These are phyloP conservation scores for Cercospora zeae-maydis DNA, from an alignment of 2,329 filamentous ascomycete species.

Conservation along the genomic window DNA sequence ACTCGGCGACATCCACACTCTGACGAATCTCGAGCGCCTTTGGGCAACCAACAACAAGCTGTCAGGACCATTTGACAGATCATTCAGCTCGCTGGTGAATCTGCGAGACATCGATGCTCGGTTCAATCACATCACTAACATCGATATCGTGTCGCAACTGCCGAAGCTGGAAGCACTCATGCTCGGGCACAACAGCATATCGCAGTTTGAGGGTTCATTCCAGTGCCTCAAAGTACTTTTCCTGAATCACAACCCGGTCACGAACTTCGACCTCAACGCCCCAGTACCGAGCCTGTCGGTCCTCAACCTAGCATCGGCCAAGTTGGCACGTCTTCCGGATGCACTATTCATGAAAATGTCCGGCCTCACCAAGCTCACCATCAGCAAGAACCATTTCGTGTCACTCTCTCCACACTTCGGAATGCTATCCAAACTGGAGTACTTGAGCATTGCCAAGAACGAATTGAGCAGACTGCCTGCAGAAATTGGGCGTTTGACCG, in stretches of 20 bases:
- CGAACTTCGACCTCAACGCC: slow-evolving; percentile 78
- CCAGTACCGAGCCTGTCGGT: slow-evolving; percentile 77
- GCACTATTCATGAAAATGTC: slow-evolving; percentile 82
- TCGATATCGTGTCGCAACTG: slow-evolving; percentile 79
- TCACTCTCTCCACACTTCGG: slow-evolving; percentile 83
- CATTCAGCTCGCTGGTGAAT: slow-evolving; percentile 68
- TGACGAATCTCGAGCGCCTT: slow-evolving; percentile 78
- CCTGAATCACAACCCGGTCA: slow-evolving; percentile 92
- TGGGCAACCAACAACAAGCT: slow-evolving; percentile 95
- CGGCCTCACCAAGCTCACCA: slow-evolving; percentile 78
- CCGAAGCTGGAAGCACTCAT: slow-evolving; percentile 84
- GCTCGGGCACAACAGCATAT: slow-evolving; percentile 89
- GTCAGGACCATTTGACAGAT: slow-evolving; percentile 64
- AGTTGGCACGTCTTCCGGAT: slow-evolving; percentile 82
- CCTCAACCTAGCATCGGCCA: slow-evolving; percentile 85
- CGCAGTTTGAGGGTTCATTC: slow-evolving; percentile 86
- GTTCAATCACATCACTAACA: slow-evolving; percentile 84
- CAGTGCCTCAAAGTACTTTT: slow-evolving; percentile 77
- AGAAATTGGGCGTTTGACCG: slow-evolving; percentile 81
- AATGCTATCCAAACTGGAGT: slow-evolving; percentile 74
- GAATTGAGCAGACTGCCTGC: slow-evolving; percentile 76
- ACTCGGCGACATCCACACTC: slow-evolving; percentile 73
- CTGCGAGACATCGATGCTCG: slow-evolving; percentile 90
- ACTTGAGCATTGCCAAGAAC: slow-evolving; percentile 93
- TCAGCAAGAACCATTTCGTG: slow-evolving; percentile 95